Percentiles rank a stretch among this genome's conserved stretches.
Evolutionary conservation across 129 eudicot genomes (phyloP).

Genomic region (Tanacetum coccineum): DNA sequence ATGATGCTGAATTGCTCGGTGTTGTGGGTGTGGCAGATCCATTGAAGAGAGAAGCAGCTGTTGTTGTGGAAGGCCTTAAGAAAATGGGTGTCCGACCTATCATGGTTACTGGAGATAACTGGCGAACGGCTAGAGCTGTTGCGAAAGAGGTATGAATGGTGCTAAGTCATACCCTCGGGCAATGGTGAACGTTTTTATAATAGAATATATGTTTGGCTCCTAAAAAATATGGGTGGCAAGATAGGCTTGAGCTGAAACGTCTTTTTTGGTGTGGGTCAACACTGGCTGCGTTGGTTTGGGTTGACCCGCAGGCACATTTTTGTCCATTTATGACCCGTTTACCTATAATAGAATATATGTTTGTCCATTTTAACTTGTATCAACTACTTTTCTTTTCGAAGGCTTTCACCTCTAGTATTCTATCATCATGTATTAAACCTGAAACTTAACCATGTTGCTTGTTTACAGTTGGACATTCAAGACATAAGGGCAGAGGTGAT

Average conservation of each 20-base stretch:
- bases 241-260: background rate
- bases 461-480: conserved; percentile 77
- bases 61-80: conserved; percentile 82
- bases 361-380: background rate
- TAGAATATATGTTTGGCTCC: background rate
- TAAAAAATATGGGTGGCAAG: background rate
- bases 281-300: background rate
- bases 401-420: too few species aligned
- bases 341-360: background rate
- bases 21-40: conserved; percentile 93
- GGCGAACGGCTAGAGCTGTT: conserved; percentile 95
- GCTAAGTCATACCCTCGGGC: background rate
- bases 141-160: conserved; percentile 69
- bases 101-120: conserved; percentile 98
- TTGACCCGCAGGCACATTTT: background rate
- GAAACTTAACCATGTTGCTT: background rate
- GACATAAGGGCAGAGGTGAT: conserved; percentile 88
- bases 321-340: background rate
- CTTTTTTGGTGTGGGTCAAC: background rate
- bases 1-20: conserved; percentile 55
- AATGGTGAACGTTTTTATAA: background rate
- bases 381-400: too few species aligned
- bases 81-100: conserved; percentile 94
- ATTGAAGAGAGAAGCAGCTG: conserved; percentile 93
- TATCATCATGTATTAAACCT: too few species aligned